Evolutionary conservation across 371 early-diverging fungal species (phyloP).

Genomic region (Mucor indicus): DNA sequence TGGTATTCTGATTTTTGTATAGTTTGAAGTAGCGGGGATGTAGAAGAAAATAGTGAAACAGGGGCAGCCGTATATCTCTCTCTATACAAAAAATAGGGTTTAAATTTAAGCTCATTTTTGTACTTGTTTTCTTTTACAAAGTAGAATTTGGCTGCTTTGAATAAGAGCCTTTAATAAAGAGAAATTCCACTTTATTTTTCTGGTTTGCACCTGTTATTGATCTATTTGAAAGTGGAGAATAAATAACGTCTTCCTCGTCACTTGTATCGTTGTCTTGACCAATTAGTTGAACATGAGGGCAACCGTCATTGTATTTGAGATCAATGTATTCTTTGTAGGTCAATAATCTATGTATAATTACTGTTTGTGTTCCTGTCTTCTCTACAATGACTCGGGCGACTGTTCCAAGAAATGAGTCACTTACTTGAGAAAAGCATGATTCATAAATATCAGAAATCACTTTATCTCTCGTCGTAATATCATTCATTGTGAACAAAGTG

Average conservation of each 20-base stretch:
- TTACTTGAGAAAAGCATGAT: slow-evolving; percentile 15
- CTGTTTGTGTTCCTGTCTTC: slow-evolving; percentile 17
- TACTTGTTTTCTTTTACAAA: slow-evolving; percentile 5
- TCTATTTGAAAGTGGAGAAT: background rate
- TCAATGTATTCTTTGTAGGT: slow-evolving; percentile 17
- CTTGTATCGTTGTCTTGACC: background rate
- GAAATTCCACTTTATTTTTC: slow-evolving; percentile 1
- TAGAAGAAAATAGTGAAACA: slow-evolving; percentile 1
- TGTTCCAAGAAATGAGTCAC: slow-evolving; percentile 12
- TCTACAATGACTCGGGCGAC: slow-evolving; percentile 13
- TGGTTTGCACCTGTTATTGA: background rate
- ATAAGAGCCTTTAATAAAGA: slow-evolving; percentile 14
- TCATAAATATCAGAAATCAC: slow-evolving; percentile 8
- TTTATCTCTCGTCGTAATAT: background rate
- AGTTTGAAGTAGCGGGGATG: slow-evolving; percentile 16
- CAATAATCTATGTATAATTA: slow-evolving; percentile 19
- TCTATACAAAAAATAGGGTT: slow-evolving; percentile 2
- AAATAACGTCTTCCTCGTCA: background rate
- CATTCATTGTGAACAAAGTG: background rate
- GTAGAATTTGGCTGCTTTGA: slow-evolving; percentile 2
- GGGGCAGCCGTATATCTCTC: slow-evolving; percentile 10
- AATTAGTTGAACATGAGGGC: slow-evolving; percentile 7
- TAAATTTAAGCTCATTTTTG: background rate
- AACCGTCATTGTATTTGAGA: slow-evolving; percentile 17
- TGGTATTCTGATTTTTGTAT: slow-evolving; percentile 6